Evolutionary conservation across 148 eudicot species (phyloP), one percentile per base, ranked within the genome.

Genomic region (Hydrangea macrophylla): DNA sequence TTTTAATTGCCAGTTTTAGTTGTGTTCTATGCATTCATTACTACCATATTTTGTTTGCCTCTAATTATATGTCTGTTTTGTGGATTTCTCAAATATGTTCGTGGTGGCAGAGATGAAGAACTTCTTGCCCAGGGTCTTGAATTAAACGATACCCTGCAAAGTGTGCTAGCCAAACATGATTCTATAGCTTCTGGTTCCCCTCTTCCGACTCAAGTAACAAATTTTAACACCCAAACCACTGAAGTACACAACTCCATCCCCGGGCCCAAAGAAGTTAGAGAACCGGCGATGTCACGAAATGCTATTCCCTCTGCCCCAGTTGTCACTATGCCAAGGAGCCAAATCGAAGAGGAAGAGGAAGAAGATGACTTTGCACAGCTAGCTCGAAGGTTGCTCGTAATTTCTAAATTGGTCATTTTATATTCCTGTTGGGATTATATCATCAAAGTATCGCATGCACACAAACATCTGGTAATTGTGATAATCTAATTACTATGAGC

Each of bases 81-180:
- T 27, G 27, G 60, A 20, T 57, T 55, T 58, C 67, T 66, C 5
- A 56, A 17, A 17, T 60, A 22, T 15, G 17, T 69, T 61, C 67
- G 13, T 60, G 51, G 36, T n/a, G n/a, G 55, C 81, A 90, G 96
- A 74, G 96, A 93, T 70, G 98, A 93, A 73, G 89, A 79, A 68
- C 89, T 94, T 78, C 97, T 90, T 58, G 83, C 73, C 40, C 83
- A 73, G 80, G 98, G 98, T 60, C 90, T 94, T 57, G 95, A 88
- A 69, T 72, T 94, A 76, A 90, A 94, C 78, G 98, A 94, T 79
- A 60, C 63, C 42, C 63, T 94, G 77, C 98, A 94, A 76, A 77
- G n/a, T 68, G 89, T 78, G 73, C 83, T 94, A 62, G 90, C 89
- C 13, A 88, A 78, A 74, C 92, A 94, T 71, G 97, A 94, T 71